Evolutionary conservation across 164 flowering plant genomes (phyloP).

Genomic region (Stephania japonica): DNA sequence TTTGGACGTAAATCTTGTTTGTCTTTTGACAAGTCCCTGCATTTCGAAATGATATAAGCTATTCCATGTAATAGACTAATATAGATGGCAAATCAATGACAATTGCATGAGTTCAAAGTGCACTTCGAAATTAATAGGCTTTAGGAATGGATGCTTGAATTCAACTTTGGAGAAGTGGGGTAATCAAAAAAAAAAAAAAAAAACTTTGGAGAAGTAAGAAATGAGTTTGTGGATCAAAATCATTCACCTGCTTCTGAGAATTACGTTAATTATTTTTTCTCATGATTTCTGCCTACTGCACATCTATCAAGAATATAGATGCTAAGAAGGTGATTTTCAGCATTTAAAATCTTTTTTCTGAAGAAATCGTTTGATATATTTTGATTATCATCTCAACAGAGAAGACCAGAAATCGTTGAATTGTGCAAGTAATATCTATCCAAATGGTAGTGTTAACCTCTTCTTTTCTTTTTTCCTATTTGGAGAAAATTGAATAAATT

Average conservation of each 20-base stretch:
- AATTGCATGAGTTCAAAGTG: neutral
- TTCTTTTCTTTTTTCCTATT: too few relatives aligned
- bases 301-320: neutral
- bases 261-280: neutral
- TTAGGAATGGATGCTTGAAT: neutral
- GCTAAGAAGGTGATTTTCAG: neutral
- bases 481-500: too few relatives aligned
- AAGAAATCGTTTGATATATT: neutral
- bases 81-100: neutral
- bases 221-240: neutral
- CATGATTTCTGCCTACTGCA: neutral
- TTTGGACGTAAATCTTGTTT: constrained; percentile 93
- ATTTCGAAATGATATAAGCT: neutral
- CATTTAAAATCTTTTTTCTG: too few relatives aligned
- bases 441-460: neutral
- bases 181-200: too few relatives aligned
- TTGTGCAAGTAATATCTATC: neutral
- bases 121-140: neutral
- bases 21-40: constrained; percentile 86
- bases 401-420: neutral
- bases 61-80: neutral
- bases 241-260: neutral
- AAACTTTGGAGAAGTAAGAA: too few relatives aligned
- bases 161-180: neutral
- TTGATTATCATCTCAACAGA: neutral